A percentile compares a stretch with the other conserved stretches of the same genome.
Conservation (phyloP, 2,329 filamentous ascomycete species). For the Penicillium verrucosum region DNA sequence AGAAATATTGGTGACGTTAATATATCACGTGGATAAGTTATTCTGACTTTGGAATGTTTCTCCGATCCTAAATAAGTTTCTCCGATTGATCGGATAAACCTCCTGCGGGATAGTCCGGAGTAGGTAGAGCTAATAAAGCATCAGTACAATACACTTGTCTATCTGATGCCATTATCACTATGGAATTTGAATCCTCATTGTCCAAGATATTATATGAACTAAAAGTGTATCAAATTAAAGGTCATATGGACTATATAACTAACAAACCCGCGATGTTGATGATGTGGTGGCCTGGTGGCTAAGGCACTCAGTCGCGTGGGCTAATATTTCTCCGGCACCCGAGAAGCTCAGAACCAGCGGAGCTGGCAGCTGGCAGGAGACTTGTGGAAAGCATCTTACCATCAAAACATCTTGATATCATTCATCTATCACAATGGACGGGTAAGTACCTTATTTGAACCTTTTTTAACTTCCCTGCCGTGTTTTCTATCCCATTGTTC, state of each 20-base stretch:
- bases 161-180: no score
- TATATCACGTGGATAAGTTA: background rate
- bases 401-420: background rate
- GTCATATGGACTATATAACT: background rate
- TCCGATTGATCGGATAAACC: background rate
- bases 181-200: no score
- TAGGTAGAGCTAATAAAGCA: background rate
- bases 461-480: background rate
- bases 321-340: background rate
- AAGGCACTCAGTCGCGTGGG: background rate
- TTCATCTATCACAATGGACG: slow-evolving; percentile 34
- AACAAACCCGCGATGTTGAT: background rate
- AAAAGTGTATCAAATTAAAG: background rate
- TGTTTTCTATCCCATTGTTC: background rate
- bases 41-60: background rate
- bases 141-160: background rate
- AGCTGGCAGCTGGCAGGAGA: slow-evolving; percentile 1
- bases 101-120: background rate
- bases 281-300: background rate
- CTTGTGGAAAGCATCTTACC: slow-evolving; percentile 6
- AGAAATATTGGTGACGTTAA: background rate
- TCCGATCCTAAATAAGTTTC: background rate
- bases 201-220: no score
- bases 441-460: slow-evolving; percentile 23
- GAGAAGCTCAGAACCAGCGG: slow-evolving; percentile 8